Evolutionary conservation across 2,329 filamentous ascomycete species (phyloP), one percentile per base, ranked within the genome.

Genomic region (Fusarium aywerte): DNA sequence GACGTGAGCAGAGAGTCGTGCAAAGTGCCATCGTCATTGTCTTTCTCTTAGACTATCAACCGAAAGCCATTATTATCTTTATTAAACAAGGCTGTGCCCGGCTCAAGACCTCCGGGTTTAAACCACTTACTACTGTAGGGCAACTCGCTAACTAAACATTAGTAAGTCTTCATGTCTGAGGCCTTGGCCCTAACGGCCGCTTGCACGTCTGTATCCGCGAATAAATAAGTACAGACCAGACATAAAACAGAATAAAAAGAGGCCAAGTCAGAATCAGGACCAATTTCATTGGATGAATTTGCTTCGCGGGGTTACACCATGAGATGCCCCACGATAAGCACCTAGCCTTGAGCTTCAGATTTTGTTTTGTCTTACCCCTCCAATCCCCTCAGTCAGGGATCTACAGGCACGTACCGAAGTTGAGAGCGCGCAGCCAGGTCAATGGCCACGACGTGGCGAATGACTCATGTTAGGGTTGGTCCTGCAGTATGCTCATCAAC

Each of bases 361-460:
- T 18, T 27, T 50, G 29, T 59, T 11, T 27, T 40, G 43, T 35
- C 39, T 47, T 65, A n/a, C n/a, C n/a, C n/a, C n/a, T n/a, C n/a
- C n/a, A n/a, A n/a, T n/a, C 51, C 62, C 55, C 70, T 65, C 58
- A 43, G 35, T 62, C 53, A 59, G 43, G 60, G 70, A 72, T 73
- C 65, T 69, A 61, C 68, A 72, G 65, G 68, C 61, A 72, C 58
- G 36, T 29, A 31, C 44, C 40, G 23, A 29, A 43, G 8, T 29
- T 18, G 16, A 44, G 29, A 48, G 49, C 39, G 40, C 32, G 25
- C n/a, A n/a, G 40, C 18, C 16, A 43, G 47, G 31, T 42, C 18
- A 36, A 47, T 42, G 18, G 51, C 21, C 15, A 23, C 40, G 20
- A 23, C 47, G 58, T 56, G 48, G 51, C 50, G 9, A 42, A 61